phyloP scores from a whole-genome alignment of 1,284 basidiomycete species.

The Sanguinoderma infundibulare region DNA sequence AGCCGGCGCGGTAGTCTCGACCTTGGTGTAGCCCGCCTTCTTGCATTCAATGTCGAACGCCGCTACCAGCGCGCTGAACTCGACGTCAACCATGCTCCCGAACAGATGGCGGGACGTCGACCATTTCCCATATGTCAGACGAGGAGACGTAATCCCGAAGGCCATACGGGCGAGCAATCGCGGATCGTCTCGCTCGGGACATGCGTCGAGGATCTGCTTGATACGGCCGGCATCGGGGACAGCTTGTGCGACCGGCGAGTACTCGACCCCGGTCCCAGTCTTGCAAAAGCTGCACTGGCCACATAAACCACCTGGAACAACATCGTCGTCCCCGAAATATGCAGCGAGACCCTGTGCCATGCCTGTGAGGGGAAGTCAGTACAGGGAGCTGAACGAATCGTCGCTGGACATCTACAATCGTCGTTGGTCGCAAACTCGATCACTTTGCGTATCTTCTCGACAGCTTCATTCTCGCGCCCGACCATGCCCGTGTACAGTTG shows the following conservation, averaged over 20 bases:
- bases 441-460: conserved; percentile 47
- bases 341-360: conserved; percentile 47
- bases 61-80: conserved; percentile 42
- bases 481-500: conserved; percentile 45
- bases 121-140: conserved; percentile 46
- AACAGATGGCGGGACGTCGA: conserved; percentile 45
- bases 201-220: conserved; percentile 45
- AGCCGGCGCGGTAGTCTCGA: conserved; percentile 9
- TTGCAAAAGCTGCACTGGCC: conserved; percentile 50
- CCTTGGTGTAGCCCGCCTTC: conserved; percentile 38
- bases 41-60: conserved; percentile 46
- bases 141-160: conserved; percentile 52
- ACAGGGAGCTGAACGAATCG: not conserved
- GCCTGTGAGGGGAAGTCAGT: conserved; percentile 35
- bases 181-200: conserved; percentile 53
- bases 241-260: conserved; percentile 34
- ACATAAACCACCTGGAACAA: conserved; percentile 48
- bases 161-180: conserved; percentile 54
- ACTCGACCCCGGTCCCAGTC: conserved; percentile 43
- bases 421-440: conserved; percentile 48
- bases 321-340: conserved; percentile 51
- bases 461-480: conserved; percentile 46
- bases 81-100: conserved; percentile 45
- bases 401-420: conserved; percentile 41
- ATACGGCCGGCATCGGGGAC: conserved; percentile 39